These are phyloP conservation scores for Jamesozyma jinghongensis DNA, from an alignment of 805 yeast species.

Conservation along the genomic window DNA sequence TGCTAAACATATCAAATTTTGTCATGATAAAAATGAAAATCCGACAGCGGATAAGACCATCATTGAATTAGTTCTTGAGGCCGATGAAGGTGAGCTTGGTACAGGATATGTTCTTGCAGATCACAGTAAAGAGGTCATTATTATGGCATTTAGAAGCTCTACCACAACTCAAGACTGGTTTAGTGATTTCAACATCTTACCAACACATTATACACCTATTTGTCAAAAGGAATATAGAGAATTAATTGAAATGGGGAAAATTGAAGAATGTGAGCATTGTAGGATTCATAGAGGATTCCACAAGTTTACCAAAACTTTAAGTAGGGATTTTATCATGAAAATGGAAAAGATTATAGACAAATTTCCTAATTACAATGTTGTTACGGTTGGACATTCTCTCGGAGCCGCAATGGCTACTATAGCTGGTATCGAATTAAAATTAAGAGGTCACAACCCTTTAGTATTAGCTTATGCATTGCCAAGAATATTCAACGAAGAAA, in stretches of 20 bases:
- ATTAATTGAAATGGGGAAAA: conserved; percentile 16
- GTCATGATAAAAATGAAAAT: conserved; percentile 20
- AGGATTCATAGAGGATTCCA: conserved; percentile 59
- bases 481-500: conserved; percentile 46
- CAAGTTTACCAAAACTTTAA: conserved; percentile 36
- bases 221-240: conserved; percentile 20
- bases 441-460: conserved; percentile 45
- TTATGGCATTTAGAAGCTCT: conserved; percentile 57
- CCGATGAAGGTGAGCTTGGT: conserved; percentile 40
- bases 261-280: conserved; percentile 40
- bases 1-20: conserved; percentile 24
- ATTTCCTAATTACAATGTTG: conserved; percentile 41
- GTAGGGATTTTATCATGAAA: conserved; percentile 30
- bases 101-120: conserved; percentile 49
- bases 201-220: conserved; percentile 41
- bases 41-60: conserved; percentile 26
- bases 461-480: conserved; percentile 59
- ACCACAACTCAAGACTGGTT: conserved; percentile 52
- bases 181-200: conserved; percentile 44
- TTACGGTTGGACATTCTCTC: conserved; percentile 64
- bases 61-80: conserved; percentile 34
- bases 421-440: conserved; percentile 51
- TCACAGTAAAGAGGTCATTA: conserved; percentile 34
- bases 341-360: conserved; percentile 30
- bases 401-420: conserved; percentile 65